Evolutionary conservation across 2,329 filamentous ascomycete genomes (phyloP), one percentile per base, ranked within the genome.

Genomic region (Penicillium italicum): DNA sequence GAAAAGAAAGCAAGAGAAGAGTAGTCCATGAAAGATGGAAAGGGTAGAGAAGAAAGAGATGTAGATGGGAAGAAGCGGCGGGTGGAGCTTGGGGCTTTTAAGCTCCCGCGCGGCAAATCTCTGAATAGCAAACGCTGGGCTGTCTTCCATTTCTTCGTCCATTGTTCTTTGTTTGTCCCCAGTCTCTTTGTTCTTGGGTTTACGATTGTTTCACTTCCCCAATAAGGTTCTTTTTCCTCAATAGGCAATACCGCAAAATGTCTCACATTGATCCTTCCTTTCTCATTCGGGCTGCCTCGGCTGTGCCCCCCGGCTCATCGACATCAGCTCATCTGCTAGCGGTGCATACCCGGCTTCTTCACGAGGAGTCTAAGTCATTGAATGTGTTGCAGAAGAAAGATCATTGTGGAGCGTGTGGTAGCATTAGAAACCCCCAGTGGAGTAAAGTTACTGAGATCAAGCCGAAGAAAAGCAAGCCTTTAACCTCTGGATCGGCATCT

Each of bases 381-480:
- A 71, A 67, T 41, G 51, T 54, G 43, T 66, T 61, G 5, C 72
- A 73, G 26, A 65, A 71, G 24, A 69, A 69, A 50, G 58, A 65
- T 28, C 67, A 67, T 42, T 79, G 76, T 59, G 67, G 66, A 36
- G 70, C 72, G 11, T 79, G 76, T 65, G 76, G 76, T 51, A 72
- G 59, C 54, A 57, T 71, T 51, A 65, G 75, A 59, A 59, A 67
- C 9, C 59, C 67, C 14, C 66, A 67, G 42, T 65, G 58, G 42
- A 73, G 72, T 18, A 70, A 65, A 50, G 62, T 60, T 16, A 65
- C 66, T 26, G 59, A 66, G 16, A 59, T 72, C 43, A 65, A 63
- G 24, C 50, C 37, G 9, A 50, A 62, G 57, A 50, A 61, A 57
- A 55, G 60, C 38, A 55, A 55, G 30, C 16, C 20, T 40, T 40